A percentile compares a stretch with the other conserved stretches of the same genome.
Evolutionary conservation across 768 basidiomycete genomes (phyloP).

Genomic region (Mycena amicta): DNA sequence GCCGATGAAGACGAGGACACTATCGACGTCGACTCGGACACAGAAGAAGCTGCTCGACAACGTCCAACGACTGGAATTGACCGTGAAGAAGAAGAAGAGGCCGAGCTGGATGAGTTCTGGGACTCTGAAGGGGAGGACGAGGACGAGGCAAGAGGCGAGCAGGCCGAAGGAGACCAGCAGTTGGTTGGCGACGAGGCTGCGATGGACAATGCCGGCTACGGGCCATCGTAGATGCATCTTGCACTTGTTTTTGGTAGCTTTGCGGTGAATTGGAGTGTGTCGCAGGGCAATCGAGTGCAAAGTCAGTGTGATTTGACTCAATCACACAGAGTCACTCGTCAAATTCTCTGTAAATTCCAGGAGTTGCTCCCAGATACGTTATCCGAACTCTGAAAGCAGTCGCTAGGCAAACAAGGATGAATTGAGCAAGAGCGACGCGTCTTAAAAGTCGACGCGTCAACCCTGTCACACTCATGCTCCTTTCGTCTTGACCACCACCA

Average conservation of each 20-base stretch:
- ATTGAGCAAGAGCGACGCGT: too few species aligned
- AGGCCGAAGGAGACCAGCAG: background rate
- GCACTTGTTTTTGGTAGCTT: too few species aligned
- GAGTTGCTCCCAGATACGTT: too few species aligned
- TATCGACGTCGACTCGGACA: background rate
- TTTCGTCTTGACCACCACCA: background rate
- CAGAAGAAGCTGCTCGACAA: background rate
- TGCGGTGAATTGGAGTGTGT: too few species aligned
- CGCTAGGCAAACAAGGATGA: too few species aligned
- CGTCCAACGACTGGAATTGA: background rate
- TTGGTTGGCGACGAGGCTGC: background rate
- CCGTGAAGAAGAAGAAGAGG: background rate
- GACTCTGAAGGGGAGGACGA: background rate
- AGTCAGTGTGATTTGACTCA: too few species aligned
- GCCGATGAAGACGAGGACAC: background rate
- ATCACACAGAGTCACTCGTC: too few species aligned
- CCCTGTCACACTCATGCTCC: background rate
- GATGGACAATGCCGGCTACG: too few species aligned
- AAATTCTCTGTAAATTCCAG: too few species aligned
- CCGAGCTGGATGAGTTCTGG: background rate
- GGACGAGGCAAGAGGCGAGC: background rate
- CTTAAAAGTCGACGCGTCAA: background rate
- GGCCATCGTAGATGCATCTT: too few species aligned
- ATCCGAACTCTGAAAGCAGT: too few species aligned
- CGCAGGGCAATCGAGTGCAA: too few species aligned